phyloP scores from a whole-genome alignment of 2,329 filamentous ascomycete genomes.

The Fusarium longipes region DNA sequence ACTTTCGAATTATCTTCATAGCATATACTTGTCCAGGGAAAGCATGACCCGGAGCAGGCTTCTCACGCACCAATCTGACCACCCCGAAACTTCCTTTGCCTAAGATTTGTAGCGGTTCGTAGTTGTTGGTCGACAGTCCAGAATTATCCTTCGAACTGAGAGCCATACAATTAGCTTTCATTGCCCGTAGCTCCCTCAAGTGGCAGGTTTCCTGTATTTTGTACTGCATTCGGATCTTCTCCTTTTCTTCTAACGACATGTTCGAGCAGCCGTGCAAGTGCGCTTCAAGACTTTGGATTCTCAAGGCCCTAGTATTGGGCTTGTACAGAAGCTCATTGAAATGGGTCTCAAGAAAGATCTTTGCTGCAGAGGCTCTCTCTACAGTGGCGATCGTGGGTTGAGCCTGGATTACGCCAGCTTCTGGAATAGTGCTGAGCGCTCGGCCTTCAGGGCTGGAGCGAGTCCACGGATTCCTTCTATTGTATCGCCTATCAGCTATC shows the following conservation, averaged over 20 bases:
- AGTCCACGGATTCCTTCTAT: slow-evolving; percentile 51
- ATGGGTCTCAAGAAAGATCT: slow-evolving; percentile 86
- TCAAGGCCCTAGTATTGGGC: slow-evolving; percentile 49
- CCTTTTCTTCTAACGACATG: slow-evolving; percentile 66
- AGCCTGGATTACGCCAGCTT: slow-evolving; percentile 42
- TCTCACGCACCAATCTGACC: slow-evolving; percentile 85
- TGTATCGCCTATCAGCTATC: slow-evolving; percentile 42
- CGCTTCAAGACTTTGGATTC: slow-evolving; percentile 52
- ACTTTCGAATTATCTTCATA: slow-evolving; percentile 97
- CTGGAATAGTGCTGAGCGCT: slow-evolving; percentile 52
- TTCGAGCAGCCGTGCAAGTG: slow-evolving; percentile 67
- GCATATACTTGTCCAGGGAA: slow-evolving; percentile 75
- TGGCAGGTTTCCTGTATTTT: slow-evolving; percentile 76
- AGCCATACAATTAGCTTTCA: slow-evolving; percentile 69
- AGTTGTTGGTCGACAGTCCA: slow-evolving; percentile 56
- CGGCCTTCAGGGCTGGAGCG: slow-evolving; percentile 52
- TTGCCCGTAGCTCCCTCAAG: slow-evolving; percentile 76
- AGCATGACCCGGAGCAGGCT: slow-evolving; percentile 47
- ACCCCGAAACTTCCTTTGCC: slow-evolving; percentile 96
- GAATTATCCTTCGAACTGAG: slow-evolving; percentile 10
- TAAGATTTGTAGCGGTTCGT: slow-evolving; percentile 82
- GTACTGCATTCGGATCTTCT: slow-evolving; percentile 68
- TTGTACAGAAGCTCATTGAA: slow-evolving; percentile 76
- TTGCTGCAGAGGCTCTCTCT: slow-evolving; percentile 82
- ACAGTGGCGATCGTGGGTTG: slow-evolving; percentile 67